Evolutionary conservation across 257 asterid species (phyloP).

Genomic region (Fraxinus quadrangulata): DNA sequence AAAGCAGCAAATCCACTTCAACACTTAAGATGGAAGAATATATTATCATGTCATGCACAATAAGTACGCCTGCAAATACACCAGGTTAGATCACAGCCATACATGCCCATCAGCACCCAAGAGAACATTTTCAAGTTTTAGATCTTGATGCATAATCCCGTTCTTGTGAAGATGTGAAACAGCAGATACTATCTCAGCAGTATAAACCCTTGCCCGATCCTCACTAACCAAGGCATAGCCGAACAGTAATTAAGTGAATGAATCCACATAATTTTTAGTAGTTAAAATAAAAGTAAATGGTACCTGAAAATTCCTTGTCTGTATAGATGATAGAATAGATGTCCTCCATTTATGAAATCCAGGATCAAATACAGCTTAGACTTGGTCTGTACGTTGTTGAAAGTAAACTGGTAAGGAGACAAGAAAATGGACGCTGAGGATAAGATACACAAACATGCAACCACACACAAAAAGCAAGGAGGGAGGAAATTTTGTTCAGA

Average conservation of each 20-base stretch:
- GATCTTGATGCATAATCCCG: conserved; percentile 92
- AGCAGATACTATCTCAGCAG: conserved; percentile 94
- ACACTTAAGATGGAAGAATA: conserved; percentile 1
- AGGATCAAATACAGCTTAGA: conserved; percentile 81
- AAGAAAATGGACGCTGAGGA: conserved; percentile 6
- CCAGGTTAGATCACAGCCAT: conserved; percentile 29
- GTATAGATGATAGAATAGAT: conserved; percentile 93
- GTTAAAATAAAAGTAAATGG: conserved; percentile 15
- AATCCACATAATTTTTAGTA: conserved; percentile 16
- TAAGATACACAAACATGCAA: conserved; percentile 1
- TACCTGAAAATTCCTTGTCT: conserved; percentile 96
- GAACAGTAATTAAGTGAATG: conserved; percentile 32
- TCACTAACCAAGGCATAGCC: conserved; percentile 64
- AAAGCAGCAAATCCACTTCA: conserved; percentile 2
- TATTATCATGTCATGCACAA: conserved; percentile 19
- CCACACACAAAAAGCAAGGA: neutral
- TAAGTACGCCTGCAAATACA: conserved; percentile 26
- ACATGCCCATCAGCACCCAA: conserved; percentile 97
- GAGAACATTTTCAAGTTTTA: conserved; percentile 94
- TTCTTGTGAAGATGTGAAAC: conserved; percentile 88
- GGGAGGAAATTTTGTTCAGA: neutral
- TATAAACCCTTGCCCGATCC: conserved; percentile 93
- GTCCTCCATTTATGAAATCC: conserved; percentile 92
- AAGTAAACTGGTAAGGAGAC: conserved; percentile 27
- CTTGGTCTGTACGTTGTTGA: conserved; percentile 56